A percentile compares a stretch with the other conserved stretches of the same genome.
phyloP scores from a whole-genome alignment of 768 basidiomycete genomes.

The Psilocybe cubensis region DNA sequence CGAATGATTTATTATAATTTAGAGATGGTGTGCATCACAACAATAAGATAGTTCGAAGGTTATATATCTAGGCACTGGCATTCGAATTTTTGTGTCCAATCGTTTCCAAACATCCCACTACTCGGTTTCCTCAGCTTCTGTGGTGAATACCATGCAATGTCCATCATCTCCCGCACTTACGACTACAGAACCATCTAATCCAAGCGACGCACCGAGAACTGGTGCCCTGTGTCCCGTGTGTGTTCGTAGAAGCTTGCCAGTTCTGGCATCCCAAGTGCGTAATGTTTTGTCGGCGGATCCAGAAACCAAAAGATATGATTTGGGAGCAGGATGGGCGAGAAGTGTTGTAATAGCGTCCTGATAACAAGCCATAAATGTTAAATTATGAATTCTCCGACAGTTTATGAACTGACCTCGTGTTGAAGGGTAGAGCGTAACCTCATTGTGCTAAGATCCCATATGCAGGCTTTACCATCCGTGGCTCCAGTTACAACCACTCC shows the following conservation, averaged over 20 bases:
- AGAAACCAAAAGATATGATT: conserved; percentile 78
- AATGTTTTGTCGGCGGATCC: conserved; percentile 87
- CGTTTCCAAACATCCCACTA: not conserved
- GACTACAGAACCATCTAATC: conserved; percentile 69
- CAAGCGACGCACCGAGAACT: conserved; percentile 76
- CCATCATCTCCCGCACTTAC: conserved; percentile 94
- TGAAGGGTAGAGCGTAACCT: conserved; percentile 79
- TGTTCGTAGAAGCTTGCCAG: conserved; percentile 74
- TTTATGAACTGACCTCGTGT: conserved; percentile 63
- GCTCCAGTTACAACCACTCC: conserved; percentile 83
- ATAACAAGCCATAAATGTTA: conserved; percentile 9
- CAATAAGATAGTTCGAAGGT: not conserved
- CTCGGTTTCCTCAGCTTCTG: conserved; percentile 48
- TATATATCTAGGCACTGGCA: not conserved
- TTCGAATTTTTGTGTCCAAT: not conserved
- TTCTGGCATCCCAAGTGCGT: conserved; percentile 92
- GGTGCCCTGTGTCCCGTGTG: conserved; percentile 85
- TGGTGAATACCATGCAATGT: conserved; percentile 80
- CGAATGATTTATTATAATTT: no score
- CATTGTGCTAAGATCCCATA: conserved; percentile 94
- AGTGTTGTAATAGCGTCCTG: conserved; percentile 90
- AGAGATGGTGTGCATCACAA: no score
- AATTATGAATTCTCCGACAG: not conserved
- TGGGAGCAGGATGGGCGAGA: conserved; percentile 73
- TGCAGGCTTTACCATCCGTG: conserved; percentile 92